phyloP scores from a whole-genome alignment of 371 early-diverging fungal genomes.

The Mortierella sp. region DNA sequence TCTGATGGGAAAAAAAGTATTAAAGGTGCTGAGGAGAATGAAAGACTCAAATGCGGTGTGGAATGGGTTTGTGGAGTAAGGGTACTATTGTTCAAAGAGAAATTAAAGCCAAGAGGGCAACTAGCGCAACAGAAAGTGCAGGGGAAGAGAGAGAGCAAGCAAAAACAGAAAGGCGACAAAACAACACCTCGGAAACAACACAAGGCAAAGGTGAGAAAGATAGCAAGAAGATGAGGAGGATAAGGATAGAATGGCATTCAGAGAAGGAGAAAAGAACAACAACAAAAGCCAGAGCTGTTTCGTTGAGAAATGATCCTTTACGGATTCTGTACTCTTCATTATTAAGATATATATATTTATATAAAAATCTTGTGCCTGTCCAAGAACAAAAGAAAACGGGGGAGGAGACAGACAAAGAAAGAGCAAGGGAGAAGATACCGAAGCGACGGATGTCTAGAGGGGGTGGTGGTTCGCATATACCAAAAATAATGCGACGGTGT shows the following conservation, averaged over 20 bases:
- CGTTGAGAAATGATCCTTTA: background rate
- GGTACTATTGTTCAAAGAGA: too few relatives aligned
- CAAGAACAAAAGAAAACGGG: background rate
- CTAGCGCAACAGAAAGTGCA: too few relatives aligned
- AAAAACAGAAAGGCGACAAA: background rate
- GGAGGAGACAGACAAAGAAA: background rate
- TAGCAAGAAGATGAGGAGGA: background rate
- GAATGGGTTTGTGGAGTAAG: background rate
- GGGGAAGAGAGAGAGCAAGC: background rate
- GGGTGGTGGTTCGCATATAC: too few relatives aligned
- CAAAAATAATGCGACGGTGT: too few relatives aligned
- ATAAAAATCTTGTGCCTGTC: slow-evolving; percentile 1
- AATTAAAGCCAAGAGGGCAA: background rate
- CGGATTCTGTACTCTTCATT: background rate
- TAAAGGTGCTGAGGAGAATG: background rate
- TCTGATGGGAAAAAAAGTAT: background rate
- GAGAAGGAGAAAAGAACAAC: background rate
- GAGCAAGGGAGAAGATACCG: background rate
- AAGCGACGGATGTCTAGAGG: too few relatives aligned
- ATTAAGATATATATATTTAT: too few relatives aligned
- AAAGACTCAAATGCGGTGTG: background rate
- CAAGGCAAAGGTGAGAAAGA: background rate
- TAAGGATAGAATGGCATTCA: slow-evolving; percentile 35
- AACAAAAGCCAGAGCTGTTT: background rate
- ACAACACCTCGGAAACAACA: background rate